phyloP scores from a whole-genome alignment of 345 rosid species.

The Clarkia xantiana region DNA sequence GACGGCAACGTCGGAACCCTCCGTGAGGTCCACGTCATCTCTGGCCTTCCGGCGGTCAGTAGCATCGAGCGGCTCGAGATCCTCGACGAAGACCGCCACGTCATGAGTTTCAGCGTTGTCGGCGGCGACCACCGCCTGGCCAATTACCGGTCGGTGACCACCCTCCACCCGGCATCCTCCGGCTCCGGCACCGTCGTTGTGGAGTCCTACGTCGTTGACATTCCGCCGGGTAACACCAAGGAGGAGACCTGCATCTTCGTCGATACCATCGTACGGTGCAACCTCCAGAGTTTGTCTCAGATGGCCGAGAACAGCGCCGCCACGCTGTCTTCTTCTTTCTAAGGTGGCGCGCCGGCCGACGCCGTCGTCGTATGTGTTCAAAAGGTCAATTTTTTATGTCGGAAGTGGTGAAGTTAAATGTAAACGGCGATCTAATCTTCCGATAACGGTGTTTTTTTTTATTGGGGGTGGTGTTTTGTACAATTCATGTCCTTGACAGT shows the following conservation, averaged over 20 bases:
- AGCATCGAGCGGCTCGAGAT: conserved; percentile 48
- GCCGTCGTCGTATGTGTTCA: background rate
- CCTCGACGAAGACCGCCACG: conserved; percentile 42
- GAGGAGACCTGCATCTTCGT: conserved; percentile 68
- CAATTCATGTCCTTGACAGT: too few species aligned
- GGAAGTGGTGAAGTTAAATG: too few species aligned
- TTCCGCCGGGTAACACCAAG: conserved; percentile 61
- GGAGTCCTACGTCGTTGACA: conserved; percentile 79
- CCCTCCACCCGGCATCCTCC: conserved; percentile 28
- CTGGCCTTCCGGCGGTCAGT: conserved; percentile 39
- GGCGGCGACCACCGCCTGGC: conserved; percentile 48
- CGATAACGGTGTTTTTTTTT: too few species aligned
- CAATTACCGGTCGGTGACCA: conserved; percentile 42
- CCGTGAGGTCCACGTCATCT: conserved; percentile 35
- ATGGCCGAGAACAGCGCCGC: conserved; percentile 33
- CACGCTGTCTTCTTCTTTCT: background rate
- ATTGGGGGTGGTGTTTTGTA: too few species aligned
- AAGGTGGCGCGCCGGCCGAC: background rate
- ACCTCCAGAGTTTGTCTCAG: conserved; percentile 65
- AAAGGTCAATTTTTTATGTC: background rate
- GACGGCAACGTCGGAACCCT: conserved; percentile 34
- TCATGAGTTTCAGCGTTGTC: conserved; percentile 43
- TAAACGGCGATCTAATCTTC: too few species aligned
- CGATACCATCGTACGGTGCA: conserved; percentile 68
- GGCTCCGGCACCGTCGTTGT: conserved; percentile 61